Conservation (phyloP, 2,329 filamentous ascomycete genomes). For the Fusarium liriodendri region DNA sequence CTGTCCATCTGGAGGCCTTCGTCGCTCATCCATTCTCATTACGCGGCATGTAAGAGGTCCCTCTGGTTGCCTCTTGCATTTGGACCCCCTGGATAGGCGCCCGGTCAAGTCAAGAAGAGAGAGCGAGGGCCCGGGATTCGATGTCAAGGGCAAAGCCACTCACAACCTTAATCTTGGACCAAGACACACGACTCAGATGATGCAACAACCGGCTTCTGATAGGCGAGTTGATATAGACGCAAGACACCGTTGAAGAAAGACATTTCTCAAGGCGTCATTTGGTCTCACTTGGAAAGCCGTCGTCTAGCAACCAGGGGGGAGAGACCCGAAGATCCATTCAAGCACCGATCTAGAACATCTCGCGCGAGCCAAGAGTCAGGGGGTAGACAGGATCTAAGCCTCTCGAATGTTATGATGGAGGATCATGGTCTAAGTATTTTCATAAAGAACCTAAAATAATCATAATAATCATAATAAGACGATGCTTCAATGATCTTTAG, state of each 20-base stretch:
- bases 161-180: not conserved
- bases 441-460: not conserved
- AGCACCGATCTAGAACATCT: not conserved
- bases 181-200: not conserved
- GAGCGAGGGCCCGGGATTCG: not conserved
- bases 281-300: not conserved
- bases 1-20: not conserved
- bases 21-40: constrained; percentile 7
- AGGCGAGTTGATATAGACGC: not conserved
- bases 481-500: not conserved
- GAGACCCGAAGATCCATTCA: not conserved
- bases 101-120: not conserved
- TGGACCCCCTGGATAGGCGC: constrained; percentile 7
- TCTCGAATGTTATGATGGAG: not conserved
- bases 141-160: not conserved
- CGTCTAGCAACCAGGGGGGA: not conserved
- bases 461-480: not conserved
- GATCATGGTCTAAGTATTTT: not conserved
- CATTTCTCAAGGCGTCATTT: not conserved
- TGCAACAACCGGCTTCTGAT: not conserved
- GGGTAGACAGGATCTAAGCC: not conserved
- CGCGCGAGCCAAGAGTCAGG: not conserved
- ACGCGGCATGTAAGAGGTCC: constrained; percentile 14
- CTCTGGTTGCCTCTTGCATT: constrained; percentile 19
- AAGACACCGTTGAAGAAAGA: not conserved